Evolutionary conservation across 2,329 filamentous ascomycete species (phyloP), one percentile per base, ranked within the genome.

Genomic region (Magnaporthales sp.): DNA sequence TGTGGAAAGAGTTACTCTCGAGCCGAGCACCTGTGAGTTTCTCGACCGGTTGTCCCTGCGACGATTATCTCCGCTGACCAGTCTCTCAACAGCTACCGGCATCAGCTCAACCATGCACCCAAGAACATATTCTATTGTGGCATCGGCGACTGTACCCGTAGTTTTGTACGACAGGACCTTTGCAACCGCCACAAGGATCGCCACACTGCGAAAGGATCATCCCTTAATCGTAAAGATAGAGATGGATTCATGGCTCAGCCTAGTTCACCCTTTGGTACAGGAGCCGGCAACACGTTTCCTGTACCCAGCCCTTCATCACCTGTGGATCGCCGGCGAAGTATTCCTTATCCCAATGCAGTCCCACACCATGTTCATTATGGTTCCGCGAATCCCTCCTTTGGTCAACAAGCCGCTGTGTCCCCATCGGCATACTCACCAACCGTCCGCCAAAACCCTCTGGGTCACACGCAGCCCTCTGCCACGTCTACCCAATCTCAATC

Each of bases 1-100:
- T 99, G 95, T 73, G 93, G 92, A 56, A 99, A 97, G 82, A 96
- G 90, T 75, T 99, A 99, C 77, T 97, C 94, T 29, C 87, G 95
- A 75, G 94, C 95, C 9, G 95, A 98, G 79, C 95, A 99, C 81
- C 82, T 99, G 80, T 97, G 86, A 83, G 84, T 81, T 78, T 24
- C 30, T 67, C 10, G 46, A 60, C 60, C 31, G 15, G 67, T 72
- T 13, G 10, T 29, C 9, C n/a, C 62, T 29, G 5, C 22, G n/a
- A 5, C 24, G 15, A 26, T 58, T 9, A 26, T 58, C 22, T 58
- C 54, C n/a, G n/a, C 54, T 58, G 24, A 58, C 54, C 54, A 26
- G 54, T 24, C 3, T 58, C 54, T 3, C 15, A 19, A 61, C 68
- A 89, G 86, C 62, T 88, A 97, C 79, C 88, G 95, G 62, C 94